phyloP scores from a whole-genome alignment of 164 flowering plant genomes.

The Berberis thunbergii region DNA sequence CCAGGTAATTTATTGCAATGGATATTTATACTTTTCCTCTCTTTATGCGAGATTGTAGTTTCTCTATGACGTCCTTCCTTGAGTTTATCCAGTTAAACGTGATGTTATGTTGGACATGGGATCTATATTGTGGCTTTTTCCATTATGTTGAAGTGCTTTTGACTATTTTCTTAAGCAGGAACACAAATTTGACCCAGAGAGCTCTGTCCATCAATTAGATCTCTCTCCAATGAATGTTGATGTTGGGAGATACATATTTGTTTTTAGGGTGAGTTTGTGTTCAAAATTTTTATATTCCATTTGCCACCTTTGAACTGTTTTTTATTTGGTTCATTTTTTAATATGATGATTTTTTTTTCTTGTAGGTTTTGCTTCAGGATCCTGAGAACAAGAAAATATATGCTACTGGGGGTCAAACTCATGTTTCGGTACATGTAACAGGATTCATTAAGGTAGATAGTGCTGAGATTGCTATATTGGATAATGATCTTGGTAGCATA shows the following conservation, averaged over 20 bases:
- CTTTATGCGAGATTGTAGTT: background rate
- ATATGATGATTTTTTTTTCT: background rate
- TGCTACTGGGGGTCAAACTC: conserved; percentile 60
- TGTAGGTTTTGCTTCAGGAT: conserved; percentile 60
- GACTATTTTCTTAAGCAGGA: conserved; percentile 36
- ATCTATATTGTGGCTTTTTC: background rate
- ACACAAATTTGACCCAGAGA: conserved; percentile 52
- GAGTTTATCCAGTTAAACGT: background rate
- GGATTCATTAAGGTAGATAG: conserved; percentile 54
- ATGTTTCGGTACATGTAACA: conserved; percentile 48
- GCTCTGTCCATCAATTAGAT: conserved; percentile 48
- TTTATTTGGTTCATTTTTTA: conserved; percentile 4
- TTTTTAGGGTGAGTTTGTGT: conserved; percentile 66
- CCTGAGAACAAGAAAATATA: conserved; percentile 49
- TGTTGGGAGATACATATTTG: conserved; percentile 67
- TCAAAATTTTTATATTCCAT: conserved; percentile 5
- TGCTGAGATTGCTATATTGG: conserved; percentile 69
- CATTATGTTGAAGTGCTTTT: conserved; percentile 3
- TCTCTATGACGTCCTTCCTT: background rate
- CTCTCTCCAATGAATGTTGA: conserved; percentile 46
- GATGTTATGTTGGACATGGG: no score
- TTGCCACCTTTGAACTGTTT: conserved; percentile 3
- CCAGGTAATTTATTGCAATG: conserved; percentile 32
- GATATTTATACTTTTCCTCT: background rate
- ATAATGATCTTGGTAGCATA: conserved; percentile 70